Base-by-base conservation (phyloP, 306 rosid species). In the Cucumis hystrix region DNA sequence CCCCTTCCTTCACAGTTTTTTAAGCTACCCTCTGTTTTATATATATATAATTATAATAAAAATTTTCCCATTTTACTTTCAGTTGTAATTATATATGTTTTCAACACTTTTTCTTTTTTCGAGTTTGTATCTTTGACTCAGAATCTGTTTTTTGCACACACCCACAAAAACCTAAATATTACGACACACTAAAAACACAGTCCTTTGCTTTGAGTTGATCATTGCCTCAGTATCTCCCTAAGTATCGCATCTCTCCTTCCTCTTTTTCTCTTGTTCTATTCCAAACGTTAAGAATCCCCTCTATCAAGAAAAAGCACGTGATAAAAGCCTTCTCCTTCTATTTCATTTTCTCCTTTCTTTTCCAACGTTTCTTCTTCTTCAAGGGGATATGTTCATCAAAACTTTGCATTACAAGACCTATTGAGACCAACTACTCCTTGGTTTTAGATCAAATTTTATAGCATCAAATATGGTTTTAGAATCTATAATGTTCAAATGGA, bases 201-300 rank as follows among this genome's bases (percentile, higher is more conserved):
- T 74, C 78, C 59, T 82, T 80, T 79, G 79, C 83, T 80, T 80
- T 80, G 73, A 83, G 80, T 80, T 77, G 73, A 83, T 83, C 81
- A 83, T 83, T 83, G 86, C 28, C 15, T 52, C 21, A 47, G 76
- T 71, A 21, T 70, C 40, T 55, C 75, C 37, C 37, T 4, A 67
- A 67, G 74, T 41, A 70, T 70, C 75, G 58, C 58, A 70, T 69
- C 57, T 39, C 16, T 63, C 37, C 43, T 59, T 75, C 80, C 49
- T 4, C 10, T 10, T 45, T 69, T 39, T 1, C 3, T 33, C 30
- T 33, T 33, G n/a, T 69, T 69, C 33, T 6, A 6, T 40, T 43
- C 23, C 51, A 41, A 69, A 69, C 75, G 75, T 69, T 69, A 69
- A 69, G 75, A 69, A 69, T 69, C 58, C 5, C 3, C 75, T 0